Conservation (phyloP, 768 basidiomycete genomes). For the Auricularia heimuer region DNA sequence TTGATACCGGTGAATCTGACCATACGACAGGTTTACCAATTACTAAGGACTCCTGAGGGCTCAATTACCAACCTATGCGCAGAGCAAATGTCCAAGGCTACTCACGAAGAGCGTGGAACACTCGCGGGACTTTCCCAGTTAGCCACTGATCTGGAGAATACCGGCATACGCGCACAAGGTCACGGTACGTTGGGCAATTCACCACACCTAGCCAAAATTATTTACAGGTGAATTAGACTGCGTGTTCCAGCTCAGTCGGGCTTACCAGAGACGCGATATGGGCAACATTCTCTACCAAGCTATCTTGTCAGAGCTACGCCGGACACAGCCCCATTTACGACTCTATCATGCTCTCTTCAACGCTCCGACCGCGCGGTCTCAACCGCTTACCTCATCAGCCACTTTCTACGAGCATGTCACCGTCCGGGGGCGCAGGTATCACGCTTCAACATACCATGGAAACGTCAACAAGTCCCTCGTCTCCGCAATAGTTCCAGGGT, state of each 20-base stretch:
- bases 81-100: neutral
- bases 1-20: neutral
- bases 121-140: neutral
- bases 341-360: neutral
- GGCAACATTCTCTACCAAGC: neutral
- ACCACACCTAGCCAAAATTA: no score
- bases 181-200: no score
- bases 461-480: neutral
- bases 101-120: neutral
- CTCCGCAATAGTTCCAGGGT: neutral
- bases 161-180: neutral
- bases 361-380: neutral
- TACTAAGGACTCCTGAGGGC: neutral
- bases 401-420: neutral
- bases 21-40: neutral
- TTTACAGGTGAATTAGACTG: neutral
- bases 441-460: neutral
- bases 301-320: neutral
- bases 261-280: neutral
- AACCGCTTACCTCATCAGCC: neutral
- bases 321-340: neutral
- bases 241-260: neutral
- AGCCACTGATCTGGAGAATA: neutral
- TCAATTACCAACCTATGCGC: neutral
- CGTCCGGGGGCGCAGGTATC: neutral